Conservation (phyloP, 805 yeast genomes). For the Metschnikowia gelsemii region DNA sequence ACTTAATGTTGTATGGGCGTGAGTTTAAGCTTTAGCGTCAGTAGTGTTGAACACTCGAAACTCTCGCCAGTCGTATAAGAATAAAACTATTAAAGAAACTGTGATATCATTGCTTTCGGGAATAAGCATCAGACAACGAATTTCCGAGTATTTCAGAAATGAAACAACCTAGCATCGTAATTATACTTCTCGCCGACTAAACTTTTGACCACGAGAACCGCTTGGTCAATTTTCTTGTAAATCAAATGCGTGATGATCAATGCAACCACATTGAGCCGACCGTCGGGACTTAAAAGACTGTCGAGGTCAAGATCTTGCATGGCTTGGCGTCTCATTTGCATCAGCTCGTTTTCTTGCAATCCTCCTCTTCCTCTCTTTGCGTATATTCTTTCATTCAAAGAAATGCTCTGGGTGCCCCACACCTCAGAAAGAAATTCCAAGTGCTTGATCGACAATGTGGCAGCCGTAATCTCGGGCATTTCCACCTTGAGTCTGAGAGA, state of each 20-base stretch:
- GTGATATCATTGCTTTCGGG: not conserved
- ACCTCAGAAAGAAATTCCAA: slow-evolving; percentile 26
- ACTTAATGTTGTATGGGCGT: too few species aligned
- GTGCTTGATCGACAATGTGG: slow-evolving; percentile 32
- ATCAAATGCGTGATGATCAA: slow-evolving; percentile 31
- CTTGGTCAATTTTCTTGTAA: slow-evolving; percentile 31
- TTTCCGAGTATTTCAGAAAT: not conserved
- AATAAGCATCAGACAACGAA: not conserved
- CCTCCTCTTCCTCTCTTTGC: slow-evolving; percentile 9
- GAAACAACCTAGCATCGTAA: slow-evolving; percentile 13
- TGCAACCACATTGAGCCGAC: slow-evolving; percentile 29
- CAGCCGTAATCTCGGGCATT: slow-evolving; percentile 34
- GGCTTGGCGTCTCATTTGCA: slow-evolving; percentile 11
- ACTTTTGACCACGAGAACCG: slow-evolving; percentile 28
- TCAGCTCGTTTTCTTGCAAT: slow-evolving; percentile 10
- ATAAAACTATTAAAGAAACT: not conserved
- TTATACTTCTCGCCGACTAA: slow-evolving; percentile 38
- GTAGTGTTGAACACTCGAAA: too few species aligned
- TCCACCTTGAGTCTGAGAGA: slow-evolving; percentile 26
- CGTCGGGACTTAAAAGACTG: slow-evolving; percentile 31
- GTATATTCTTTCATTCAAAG: slow-evolving; percentile 29
- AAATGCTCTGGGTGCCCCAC: slow-evolving; percentile 28
- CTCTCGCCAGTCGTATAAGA: too few species aligned
- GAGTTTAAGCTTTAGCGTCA: too few species aligned
- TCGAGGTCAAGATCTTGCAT: slow-evolving; percentile 25